These are phyloP conservation scores for Jackrogersella minutella DNA, from an alignment of 495 filamentous ascomycete species.

Conservation along the genomic window DNA sequence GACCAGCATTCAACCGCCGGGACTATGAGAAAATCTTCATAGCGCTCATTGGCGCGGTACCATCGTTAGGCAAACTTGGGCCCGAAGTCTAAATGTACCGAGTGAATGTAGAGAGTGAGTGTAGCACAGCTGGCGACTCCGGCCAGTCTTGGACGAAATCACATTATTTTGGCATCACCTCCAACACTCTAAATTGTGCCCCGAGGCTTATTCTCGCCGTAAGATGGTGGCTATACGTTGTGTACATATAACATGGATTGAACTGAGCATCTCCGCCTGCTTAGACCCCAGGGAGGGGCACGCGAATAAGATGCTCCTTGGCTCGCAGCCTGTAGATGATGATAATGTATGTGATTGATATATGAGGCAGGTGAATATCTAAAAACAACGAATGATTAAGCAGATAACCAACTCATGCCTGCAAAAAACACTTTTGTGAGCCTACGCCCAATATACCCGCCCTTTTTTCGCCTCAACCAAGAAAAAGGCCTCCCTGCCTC, in stretches of 20 bases:
- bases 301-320: constrained; percentile 4
- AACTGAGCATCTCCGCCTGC: neutral
- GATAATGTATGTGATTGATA: constrained; percentile 1
- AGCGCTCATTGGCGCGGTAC: constrained; percentile 22
- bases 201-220: too few relatives aligned
- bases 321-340: neutral
- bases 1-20: neutral
- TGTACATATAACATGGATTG: neutral
- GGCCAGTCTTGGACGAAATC: constrained; percentile 18
- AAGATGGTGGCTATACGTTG: neutral
- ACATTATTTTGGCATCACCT: constrained; percentile 1
- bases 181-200: neutral
- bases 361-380: neutral
- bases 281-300: constrained; percentile 9
- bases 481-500: neutral
- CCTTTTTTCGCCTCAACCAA: neutral
- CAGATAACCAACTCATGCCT: constrained; percentile 2
- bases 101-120: too few relatives aligned
- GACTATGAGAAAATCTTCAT: constrained; percentile 2
- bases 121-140: constrained; percentile 24
- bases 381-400: neutral
- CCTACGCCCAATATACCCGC: neutral
- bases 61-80: constrained; percentile 27
- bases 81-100: constrained; percentile 16
- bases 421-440: neutral